Base-by-base conservation (phyloP, 352 stramenopile species). In the Phytopythium helicoides region DNA sequence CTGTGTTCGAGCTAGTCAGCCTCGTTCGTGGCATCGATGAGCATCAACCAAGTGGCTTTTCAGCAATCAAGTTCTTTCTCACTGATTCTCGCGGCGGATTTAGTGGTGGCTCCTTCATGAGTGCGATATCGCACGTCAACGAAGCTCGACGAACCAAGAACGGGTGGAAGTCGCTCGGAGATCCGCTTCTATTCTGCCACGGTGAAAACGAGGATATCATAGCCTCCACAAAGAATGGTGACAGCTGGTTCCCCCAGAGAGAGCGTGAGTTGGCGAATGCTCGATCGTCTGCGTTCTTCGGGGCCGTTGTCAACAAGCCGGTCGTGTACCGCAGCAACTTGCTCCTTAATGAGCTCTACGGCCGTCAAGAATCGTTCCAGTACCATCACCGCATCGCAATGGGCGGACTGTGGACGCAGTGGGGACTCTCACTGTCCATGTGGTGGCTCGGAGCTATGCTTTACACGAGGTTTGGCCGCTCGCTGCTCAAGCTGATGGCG, bases 241-340 rank as follows among this genome's bases (percentile, higher is more conserved):
- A 47, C 37, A 15, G 47, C 64, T 23, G 42, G 44, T 22, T 59
- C 92, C 18, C 62, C 75, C 28, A 92, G 52, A 34, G 73, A 58
- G 62, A 79, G 23, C 54, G 81, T 59, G 68, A 89, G 50, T 42
- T 94, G 19, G 12, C 69, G n/a, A n/a, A n/a, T 52, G 34, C 48
- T 16, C 71, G 66, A 50, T 74, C 69, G 12, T 51, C 64, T 11
- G 34, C 67, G 18, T 97, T 96, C 56, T 55, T 94, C 54, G 86
- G 89, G 52, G 64, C 77, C 0, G 38, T 54, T n/a, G 73, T 83
- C 41, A 95, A 97, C 64, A 62, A 72, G n/a, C 66, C 70, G 11
- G 65, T 89, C 25, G 86, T 97, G 3, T 56, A 76, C 18, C 73
- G 76, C 14, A 77, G 53, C 54, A 89, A 88, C 63, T 76, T 68